Conservation (phyloP, 306 rosid genomes). For the Acacia confusa region DNA sequence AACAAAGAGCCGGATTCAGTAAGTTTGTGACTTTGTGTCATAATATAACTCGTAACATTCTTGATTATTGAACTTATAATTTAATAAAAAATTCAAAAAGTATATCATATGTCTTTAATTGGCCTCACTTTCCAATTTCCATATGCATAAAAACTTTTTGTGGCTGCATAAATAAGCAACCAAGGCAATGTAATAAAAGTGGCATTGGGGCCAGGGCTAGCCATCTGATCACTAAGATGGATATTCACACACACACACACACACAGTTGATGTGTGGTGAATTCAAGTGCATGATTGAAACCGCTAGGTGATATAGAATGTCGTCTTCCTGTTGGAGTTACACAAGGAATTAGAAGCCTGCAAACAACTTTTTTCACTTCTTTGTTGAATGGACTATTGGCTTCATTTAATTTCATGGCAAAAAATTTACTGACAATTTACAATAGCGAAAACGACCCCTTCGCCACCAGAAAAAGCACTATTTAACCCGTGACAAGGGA, state of each 20-base stretch:
- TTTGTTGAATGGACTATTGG: background rate
- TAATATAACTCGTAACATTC: background rate
- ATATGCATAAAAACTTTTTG: background rate
- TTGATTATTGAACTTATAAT: background rate
- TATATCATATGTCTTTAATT: background rate
- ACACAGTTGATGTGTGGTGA: background rate
- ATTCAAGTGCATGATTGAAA: background rate
- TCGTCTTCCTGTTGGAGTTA: conserved; percentile 9
- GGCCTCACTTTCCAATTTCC: background rate
- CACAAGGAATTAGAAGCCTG: background rate
- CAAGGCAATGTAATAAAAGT: background rate
- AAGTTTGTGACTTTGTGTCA: background rate
- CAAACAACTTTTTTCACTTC: background rate
- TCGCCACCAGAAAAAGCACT: background rate
- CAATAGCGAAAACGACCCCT: no score
- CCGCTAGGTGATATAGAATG: background rate
- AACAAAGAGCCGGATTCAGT: background rate
- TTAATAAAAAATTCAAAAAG: background rate
- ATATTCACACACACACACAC: no score
- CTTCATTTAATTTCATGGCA: background rate
- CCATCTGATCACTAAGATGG: background rate
- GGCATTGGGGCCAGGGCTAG: background rate
- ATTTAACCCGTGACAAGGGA: conserved; percentile 14
- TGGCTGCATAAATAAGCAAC: background rate
- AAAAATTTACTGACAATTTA: background rate